Base-by-base conservation (phyloP, 805 yeast genomes). In the Kluyveromyces wickerhamii region DNA sequence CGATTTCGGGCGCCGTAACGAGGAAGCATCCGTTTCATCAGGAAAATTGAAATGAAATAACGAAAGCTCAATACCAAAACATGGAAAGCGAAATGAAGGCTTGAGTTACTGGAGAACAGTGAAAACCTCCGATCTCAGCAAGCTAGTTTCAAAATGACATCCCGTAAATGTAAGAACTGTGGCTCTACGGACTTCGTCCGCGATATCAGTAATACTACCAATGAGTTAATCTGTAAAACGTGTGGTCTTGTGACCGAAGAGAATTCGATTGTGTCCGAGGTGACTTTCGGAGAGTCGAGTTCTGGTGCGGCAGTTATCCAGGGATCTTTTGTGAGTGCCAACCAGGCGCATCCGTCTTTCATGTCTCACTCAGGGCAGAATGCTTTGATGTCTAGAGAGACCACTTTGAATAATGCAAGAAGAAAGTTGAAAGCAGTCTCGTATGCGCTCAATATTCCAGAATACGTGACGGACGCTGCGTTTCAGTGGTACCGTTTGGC, bases 261-360 rank as follows among this genome's bases (percentile, higher is more conserved):
- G 52, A 83, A 86, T 49, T 95, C 94, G 14, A 89, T 92, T 45
- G 97, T 94, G 8, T 78, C 94, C 6, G 99, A 92, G 54, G 92
- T 94, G 35, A 83, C 92, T 9, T 92, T 88, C 62, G 92, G 94
- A 28, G 99, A 94, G 52, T 71, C 88, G 2, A 71, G 94, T 13
- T 71, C 80, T 17, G 99, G 99, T 47, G 96, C 95, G 10, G 96
- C 98, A 22, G 76, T 83, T 33, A 95, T 92, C 2, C 95, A 89
- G 45, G 99, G 99, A 52, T 76, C 94, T 31, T 88, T 85, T 67
- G 80, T 92, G 22, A 85, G 86, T 28, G 81, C 86, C 0, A 96
- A 85, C 49, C 96, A 88, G 60, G 61, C 77, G 1, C 72, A 84
- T 55, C 92, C 85, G 0, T 63, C 72, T 7, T 74, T 74, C 44